Conservation (phyloP, 306 rosid genomes). For the Arachis hypogaea region DNA sequence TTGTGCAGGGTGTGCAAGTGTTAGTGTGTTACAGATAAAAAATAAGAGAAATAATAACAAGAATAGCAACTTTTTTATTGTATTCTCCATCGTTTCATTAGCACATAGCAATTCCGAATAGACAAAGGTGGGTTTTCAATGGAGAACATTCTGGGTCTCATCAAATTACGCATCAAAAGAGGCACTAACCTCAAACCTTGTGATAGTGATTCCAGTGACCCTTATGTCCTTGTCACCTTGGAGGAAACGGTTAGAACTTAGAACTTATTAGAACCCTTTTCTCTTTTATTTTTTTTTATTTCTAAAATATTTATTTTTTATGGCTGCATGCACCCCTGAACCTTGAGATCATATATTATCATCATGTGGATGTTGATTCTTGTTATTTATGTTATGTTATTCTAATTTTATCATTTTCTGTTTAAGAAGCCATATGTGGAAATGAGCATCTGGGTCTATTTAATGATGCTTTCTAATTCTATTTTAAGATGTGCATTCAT, state of each 20-base stretch:
- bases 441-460: neutral
- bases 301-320: neutral
- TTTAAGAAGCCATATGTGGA: slow-evolving; percentile 2
- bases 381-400: neutral
- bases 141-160: slow-evolving; percentile 64
- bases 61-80: too few relatives aligned
- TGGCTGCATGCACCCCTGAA: neutral
- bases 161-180: slow-evolving; percentile 64
- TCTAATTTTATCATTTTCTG: neutral
- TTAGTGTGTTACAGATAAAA: too few relatives aligned
- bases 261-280: neutral
- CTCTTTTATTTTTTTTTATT: neutral
- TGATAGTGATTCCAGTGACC: slow-evolving; percentile 71
- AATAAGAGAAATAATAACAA: too few relatives aligned
- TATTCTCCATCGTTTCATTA: too few relatives aligned
- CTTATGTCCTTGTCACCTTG: slow-evolving; percentile 66
- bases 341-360: neutral
- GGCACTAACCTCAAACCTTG: slow-evolving; percentile 66
- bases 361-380: too few relatives aligned
- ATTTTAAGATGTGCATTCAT: neutral
- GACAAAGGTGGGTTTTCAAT: slow-evolving; percentile 34
- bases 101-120: neutral
- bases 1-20: too few relatives aligned
- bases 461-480: neutral
- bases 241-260: slow-evolving; percentile 49